A percentile compares a stretch with the other conserved stretches of the same genome.
phyloP scores from a whole-genome alignment of 1,139 yeast genomes.

The Debaryomycetaceae sp. region DNA sequence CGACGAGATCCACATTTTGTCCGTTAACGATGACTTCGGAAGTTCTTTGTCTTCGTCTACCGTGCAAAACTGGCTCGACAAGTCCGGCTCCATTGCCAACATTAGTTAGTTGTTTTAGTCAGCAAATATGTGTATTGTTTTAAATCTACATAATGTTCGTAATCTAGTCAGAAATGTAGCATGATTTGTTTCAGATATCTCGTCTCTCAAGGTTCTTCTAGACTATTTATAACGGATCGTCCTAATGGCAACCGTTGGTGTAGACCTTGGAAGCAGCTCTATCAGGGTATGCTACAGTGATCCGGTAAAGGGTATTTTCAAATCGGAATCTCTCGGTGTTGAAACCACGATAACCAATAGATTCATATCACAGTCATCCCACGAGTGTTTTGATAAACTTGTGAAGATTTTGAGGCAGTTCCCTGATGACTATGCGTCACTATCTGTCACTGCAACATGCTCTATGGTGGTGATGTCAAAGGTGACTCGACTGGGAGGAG shows the following conservation, averaged over 20 bases:
- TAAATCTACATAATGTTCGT: not conserved
- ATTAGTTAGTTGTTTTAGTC: not conserved
- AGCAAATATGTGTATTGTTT: not conserved
- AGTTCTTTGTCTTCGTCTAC: conserved; percentile 50
- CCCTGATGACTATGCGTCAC: conserved; percentile 12
- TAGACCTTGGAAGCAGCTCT: conserved; percentile 55
- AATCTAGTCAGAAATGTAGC: too few species aligned
- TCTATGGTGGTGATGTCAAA: conserved; percentile 44
- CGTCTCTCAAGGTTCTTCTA: too few species aligned
- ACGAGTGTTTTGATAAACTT: conserved; percentile 26
- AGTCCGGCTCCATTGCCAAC: conserved; percentile 48
- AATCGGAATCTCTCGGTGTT: conserved; percentile 11
- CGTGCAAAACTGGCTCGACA: conserved; percentile 52
- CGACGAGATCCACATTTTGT: conserved; percentile 53
- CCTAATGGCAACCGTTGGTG: conserved; percentile 29
- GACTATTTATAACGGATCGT: too few species aligned
- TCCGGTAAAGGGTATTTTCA: not conserved
- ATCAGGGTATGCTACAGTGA: conserved; percentile 26
- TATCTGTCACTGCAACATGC: conserved; percentile 48
- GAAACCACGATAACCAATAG: conserved; percentile 8
- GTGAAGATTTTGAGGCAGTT: conserved; percentile 6
- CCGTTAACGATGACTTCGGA: conserved; percentile 48
- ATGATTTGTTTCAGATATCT: too few species aligned
- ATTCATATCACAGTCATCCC: conserved; percentile 41
- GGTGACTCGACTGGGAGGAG: conserved; percentile 6